Evolutionary conservation across 1,139 yeast genomes (phyloP), one percentile per base, ranked within the genome.

Genomic region (Taphrina communis): DNA sequence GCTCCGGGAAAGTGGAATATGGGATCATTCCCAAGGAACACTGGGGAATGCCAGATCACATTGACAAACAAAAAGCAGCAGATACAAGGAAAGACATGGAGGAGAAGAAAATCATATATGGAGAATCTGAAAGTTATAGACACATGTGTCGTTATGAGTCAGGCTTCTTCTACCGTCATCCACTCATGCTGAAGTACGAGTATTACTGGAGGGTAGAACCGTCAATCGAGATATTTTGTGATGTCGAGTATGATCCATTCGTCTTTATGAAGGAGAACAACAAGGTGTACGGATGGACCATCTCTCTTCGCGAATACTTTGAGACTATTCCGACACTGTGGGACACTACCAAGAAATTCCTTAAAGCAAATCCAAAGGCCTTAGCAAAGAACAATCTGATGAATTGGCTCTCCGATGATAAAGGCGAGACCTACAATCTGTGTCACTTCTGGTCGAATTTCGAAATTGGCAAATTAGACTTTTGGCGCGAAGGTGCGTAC

Each of bases 391-490:
- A 89, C 74, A 90, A 88, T 75, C 84, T 94, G 0, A 76, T 86
- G 44, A 85, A 84, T 3, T 94, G 91, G 76, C 77, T 92, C 65
- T 88, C 92, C 0, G 88, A 91, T 71, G 81, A 83, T 73, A 76
- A 74, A 11, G 81, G 74, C 79, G 76, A 77, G 57, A 72, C 75
- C 66, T 93, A 91, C 78, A 94, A 94, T 76, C 76, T 90, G 71
- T 94, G 98, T 77, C 97, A 92, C 77, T 92, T 88, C 82, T 92
- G 97, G 97, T 87, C 96, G 46, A 92, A 92, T 80, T 92, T 92
- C 75, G 97, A 92, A 78, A 83, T 92, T 74, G 97, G 88, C 0
- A 85, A 86, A 71, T 81, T 92, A 74, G 88, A 88, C 72, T 88
- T 92, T 76, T 90, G 90, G 88, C 80, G 96, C 74, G 79, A 85